Percentiles rank a stretch among this genome's conserved stretches.
Conservation (phyloP, 129 eudicot species). For the Ambrosia trifida region DNA sequence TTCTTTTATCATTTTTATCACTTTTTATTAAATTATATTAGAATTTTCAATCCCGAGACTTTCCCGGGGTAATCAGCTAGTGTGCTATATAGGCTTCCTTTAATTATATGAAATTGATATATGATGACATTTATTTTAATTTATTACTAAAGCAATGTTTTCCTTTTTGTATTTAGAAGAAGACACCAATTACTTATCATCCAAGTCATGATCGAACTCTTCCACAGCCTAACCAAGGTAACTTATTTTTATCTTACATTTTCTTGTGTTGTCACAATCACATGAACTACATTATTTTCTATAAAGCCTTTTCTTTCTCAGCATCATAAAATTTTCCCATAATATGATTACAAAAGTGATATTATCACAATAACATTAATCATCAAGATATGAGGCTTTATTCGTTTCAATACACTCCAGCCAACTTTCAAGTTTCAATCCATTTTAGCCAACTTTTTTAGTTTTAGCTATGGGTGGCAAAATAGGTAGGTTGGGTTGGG, state of each 20-base stretch:
- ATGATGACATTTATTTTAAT: neutral
- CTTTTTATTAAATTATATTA: too few relatives aligned
- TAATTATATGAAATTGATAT: too few relatives aligned
- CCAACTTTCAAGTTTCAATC: neutral
- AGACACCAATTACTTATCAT: conserved; percentile 73
- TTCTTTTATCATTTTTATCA: too few relatives aligned
- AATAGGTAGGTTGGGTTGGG: too few relatives aligned
- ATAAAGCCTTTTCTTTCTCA: too few relatives aligned
- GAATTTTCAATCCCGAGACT: too few relatives aligned
- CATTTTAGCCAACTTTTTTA: neutral
- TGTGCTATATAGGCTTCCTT: too few relatives aligned
- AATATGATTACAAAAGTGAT: neutral
- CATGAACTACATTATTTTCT: neutral
- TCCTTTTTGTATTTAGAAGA: conserved; percentile 45
- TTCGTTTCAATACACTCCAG: neutral
- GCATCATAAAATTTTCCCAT: too few relatives aligned
- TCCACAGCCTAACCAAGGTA: conserved; percentile 96
- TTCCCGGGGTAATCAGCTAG: too few relatives aligned
- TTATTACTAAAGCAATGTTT: neutral
- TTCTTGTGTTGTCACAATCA: conserved; percentile 1
- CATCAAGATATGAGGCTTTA: neutral
- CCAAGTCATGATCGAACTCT: conserved; percentile 86
- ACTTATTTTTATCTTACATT: conserved; percentile 3
- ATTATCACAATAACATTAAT: too few relatives aligned
- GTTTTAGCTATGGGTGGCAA: neutral